These are phyloP conservation scores for Aspergillus candidus DNA, from an alignment of 2,329 filamentous ascomycete genomes.

Conservation along the genomic window DNA sequence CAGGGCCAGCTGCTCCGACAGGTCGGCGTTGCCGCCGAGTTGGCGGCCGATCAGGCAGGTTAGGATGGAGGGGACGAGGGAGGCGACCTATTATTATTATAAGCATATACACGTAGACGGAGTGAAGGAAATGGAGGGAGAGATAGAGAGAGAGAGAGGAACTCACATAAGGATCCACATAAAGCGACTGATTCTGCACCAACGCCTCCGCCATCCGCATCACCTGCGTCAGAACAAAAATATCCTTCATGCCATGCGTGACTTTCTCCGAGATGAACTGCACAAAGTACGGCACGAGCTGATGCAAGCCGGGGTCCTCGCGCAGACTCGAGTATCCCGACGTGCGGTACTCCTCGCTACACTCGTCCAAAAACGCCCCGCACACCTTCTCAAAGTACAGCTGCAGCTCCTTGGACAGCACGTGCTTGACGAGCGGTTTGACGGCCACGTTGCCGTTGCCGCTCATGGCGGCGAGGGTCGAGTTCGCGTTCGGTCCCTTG, in stretches of 20 bases:
- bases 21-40: conserved; percentile 55
- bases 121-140: conserved; percentile 3
- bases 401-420: conserved; percentile 90
- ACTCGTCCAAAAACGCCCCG: conserved; percentile 78
- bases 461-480: conserved; percentile 72
- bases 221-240: conserved; percentile 84
- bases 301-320: conserved; percentile 87
- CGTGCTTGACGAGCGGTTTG: conserved; percentile 90
- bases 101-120: neutral
- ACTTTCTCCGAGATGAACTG: conserved; percentile 95
- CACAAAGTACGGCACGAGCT: conserved; percentile 92
- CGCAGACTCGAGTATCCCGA: conserved; percentile 80
- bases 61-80: conserved; percentile 76
- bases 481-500: conserved; percentile 83
- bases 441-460: conserved; percentile 78
- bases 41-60: conserved; percentile 85
- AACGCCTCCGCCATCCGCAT: conserved; percentile 84
- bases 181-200: conserved; percentile 75
- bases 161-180: conserved; percentile 60
- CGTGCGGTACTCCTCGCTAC: conserved; percentile 76
- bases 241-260: conserved; percentile 84
- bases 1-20: conserved; percentile 65
- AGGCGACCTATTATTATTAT: conserved; percentile 45
- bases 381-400: conserved; percentile 97
- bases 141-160: neutral